Evolutionary conservation across 306 rosid species (phyloP), one percentile per base, ranked within the genome.

Genomic region (Prosopis cineraria): DNA sequence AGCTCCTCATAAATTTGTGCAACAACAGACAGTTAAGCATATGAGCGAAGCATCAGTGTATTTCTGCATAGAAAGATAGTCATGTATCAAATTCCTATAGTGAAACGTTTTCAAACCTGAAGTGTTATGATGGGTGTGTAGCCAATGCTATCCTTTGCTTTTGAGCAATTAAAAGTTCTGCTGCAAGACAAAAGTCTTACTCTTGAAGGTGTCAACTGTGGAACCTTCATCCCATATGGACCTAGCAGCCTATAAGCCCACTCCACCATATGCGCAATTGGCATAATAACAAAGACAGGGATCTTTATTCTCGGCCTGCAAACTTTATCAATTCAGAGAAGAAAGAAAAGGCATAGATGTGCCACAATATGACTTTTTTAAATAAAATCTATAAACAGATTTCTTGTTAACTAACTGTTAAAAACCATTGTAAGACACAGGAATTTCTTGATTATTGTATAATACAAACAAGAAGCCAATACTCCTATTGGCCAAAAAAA

Each of bases 131-230:
- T 87, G 81, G 98, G 97, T 20, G 74, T 82, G 79, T 94, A 94
- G 86, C 88, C 89, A 67, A 94, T 91, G 76, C 75, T 86, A 74
- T 92, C 97, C 70, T 92, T 89, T 79, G 98, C 97, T 84, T 92
- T 94, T 59, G 95, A 88, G 83, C 90, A 84, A 84, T 88, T 88
- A 67, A 92, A 94, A 82, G 97, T 71, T 88, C 98, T 88, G 85
- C 84, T 89, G 87, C 97, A 89, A 75, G 95, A 84, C 53, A 87
- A 81, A 17, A 94, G 92, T 83, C 97, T 89, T 83, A 94, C 70
- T 84, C 98, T 93, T 74, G 98, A 92, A 79, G 98, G 98, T 20
- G 91, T 94, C 86, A 94, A 83, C 89, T 94, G 98, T 4, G 98
- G 98, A 75, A 94, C 95, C 73, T 87, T 85, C 98, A 94, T 94